Evolutionary conservation across 2,329 filamentous ascomycete species (phyloP).

Genomic region (Cladosporium sp.): DNA sequence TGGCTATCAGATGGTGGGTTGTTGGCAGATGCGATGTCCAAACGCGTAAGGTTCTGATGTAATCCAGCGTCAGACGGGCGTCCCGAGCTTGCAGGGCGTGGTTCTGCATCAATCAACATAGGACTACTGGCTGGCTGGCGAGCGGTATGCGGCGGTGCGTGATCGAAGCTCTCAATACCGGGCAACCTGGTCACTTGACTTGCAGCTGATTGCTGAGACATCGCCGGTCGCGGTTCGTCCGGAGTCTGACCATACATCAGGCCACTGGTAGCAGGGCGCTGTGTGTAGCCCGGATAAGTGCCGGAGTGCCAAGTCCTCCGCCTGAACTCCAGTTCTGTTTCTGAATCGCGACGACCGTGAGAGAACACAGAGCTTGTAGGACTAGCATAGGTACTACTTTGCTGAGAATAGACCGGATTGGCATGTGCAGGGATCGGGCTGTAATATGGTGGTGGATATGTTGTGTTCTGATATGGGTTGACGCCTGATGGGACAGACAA

Average conservation of each 20-base stretch:
- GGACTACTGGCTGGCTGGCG: slow-evolving; percentile 64
- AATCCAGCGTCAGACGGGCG: slow-evolving; percentile 56
- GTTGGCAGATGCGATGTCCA: slow-evolving; percentile 56
- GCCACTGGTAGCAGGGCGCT: slow-evolving; percentile 64
- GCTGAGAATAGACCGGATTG: slow-evolving; percentile 54
- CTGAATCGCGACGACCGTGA: slow-evolving; percentile 64
- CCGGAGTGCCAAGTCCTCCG: slow-evolving; percentile 89
- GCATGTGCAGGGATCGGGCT: slow-evolving; percentile 47
- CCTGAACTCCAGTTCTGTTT: slow-evolving; percentile 71
- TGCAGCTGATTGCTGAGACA: slow-evolving; percentile 51
- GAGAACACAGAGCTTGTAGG: slow-evolving; percentile 63
- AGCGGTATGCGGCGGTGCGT: slow-evolving; percentile 58
- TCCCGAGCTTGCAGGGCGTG: slow-evolving; percentile 34
- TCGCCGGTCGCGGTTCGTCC: slow-evolving; percentile 55
- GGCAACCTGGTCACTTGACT: slow-evolving; percentile 67
- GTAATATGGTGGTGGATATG: slow-evolving; percentile 53
- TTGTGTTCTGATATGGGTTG: slow-evolving; percentile 64
- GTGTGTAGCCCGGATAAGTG: slow-evolving; percentile 56
- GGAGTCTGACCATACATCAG: slow-evolving; percentile 72
- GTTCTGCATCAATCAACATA: slow-evolving; percentile 64
- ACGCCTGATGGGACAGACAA: slow-evolving; percentile 75
- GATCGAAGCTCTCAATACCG: slow-evolving; percentile 88
- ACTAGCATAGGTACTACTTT: slow-evolving; percentile 59
- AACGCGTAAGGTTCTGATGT: slow-evolving; percentile 61
- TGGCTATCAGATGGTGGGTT: slow-evolving; percentile 29